Evolutionary conservation across 345 rosid genomes (phyloP), one percentile per base, ranked within the genome.

Genomic region (Adansonia digitata): DNA sequence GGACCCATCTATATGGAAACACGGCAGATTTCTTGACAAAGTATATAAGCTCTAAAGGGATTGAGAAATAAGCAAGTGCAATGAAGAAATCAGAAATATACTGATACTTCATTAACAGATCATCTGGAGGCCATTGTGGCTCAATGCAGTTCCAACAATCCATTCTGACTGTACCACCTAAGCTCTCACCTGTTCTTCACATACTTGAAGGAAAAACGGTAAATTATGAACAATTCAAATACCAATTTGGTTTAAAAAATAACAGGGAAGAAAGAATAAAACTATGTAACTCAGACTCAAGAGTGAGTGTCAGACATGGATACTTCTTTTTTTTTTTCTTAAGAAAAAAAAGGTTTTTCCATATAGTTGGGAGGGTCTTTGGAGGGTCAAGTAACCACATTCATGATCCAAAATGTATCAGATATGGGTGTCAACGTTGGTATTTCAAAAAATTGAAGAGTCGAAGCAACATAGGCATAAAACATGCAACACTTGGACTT

Each of bases 71-170:
- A 7, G 98, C 99, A 74, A 95, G 81, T 0, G 99, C 99, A 56
- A 95, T 95, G 77, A 95, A 91, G 91, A 95, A 93, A 82, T 95
- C 99, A 0, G 99, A 95, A 34, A 95, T 93, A 81, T 95, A 95
- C 77, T 95, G 99, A 69, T 95, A 95, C 77, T 91, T 95, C 96
- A 91, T 93, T 75, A 93, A 80, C 80, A 95, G 74, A 11, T 93
- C 98, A 74, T 88, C 99, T 0, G 97, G 91, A 17, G 96, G 90
- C 93, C 88, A 93, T 75, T 90, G 99, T 14, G 97, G 98, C 70
- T 95, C 98, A 46, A 93, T 84, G 80, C 99, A 95, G 72, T 95
- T 86, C 84, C 98, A 95, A 39, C 87, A 77, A 84, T 91, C 98
- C 98, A 95, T 91, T 45, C 64, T 40, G 29, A 59, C 51, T 56